Percentiles rank a stretch among this genome's conserved stretches.
These are phyloP conservation scores for Mucor circinelloides DNA, from an alignment of 371 early-diverging fungal species.

Conservation along the genomic window DNA sequence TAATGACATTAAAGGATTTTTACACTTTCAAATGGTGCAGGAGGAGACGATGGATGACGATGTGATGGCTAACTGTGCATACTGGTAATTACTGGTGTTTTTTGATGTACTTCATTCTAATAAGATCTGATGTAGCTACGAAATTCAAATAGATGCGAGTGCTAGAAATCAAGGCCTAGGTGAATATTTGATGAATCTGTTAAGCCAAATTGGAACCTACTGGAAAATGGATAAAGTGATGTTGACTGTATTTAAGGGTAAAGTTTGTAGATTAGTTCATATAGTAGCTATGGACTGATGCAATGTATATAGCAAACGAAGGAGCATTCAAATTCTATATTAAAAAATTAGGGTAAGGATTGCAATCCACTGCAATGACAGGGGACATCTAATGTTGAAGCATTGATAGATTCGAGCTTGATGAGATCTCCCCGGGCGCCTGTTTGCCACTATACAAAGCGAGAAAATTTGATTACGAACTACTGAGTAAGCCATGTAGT, in stretches of 20 bases:
- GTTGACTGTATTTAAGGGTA: constrained; percentile 71
- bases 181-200: constrained; percentile 49
- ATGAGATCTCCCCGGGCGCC: constrained; percentile 63
- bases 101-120: neutral
- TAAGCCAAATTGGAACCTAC: constrained; percentile 47
- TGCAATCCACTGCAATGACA: neutral
- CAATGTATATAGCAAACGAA: constrained; percentile 43
- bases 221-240: constrained; percentile 67
- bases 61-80: constrained; percentile 54
- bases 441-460: constrained; percentile 52
- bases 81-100: constrained; percentile 48
- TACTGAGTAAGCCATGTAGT: constrained; percentile 51
- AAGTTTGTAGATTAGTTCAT: neutral
- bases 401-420: constrained; percentile 50
- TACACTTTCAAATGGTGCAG: constrained; percentile 59
- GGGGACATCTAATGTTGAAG: neutral
- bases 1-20: constrained; percentile 45
- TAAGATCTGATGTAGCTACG: constrained; percentile 32
- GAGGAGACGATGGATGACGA: constrained; percentile 67
- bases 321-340: constrained; percentile 59
- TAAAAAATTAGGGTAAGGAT: constrained; percentile 53
- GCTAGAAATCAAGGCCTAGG: constrained; percentile 57
- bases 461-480: constrained; percentile 61
- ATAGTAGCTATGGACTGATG: neutral
- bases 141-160: constrained; percentile 50